Conservation (phyloP, 2,329 filamentous ascomycete species). For the Xylariaceae sp. region DNA sequence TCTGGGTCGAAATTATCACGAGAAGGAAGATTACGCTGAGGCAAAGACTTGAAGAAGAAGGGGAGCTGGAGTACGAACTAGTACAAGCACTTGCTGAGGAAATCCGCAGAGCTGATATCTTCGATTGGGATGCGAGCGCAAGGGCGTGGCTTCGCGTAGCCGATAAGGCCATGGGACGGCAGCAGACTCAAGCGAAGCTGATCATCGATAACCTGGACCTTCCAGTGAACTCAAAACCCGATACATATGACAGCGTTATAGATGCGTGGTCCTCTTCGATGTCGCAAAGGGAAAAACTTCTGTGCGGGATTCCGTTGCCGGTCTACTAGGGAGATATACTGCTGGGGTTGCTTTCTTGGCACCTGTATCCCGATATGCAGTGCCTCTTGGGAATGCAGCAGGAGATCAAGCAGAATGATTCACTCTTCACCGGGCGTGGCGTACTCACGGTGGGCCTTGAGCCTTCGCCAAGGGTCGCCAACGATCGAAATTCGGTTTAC, state of each 20-base stretch:
- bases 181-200: slow-evolving; percentile 28
- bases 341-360: slow-evolving; percentile 31
- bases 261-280: slow-evolving; percentile 28
- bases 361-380: slow-evolving; percentile 30
- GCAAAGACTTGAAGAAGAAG: not conserved
- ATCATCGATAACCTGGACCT: slow-evolving; percentile 29
- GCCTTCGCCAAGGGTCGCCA: not conserved
- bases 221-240: slow-evolving; percentile 10
- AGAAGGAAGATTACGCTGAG: not conserved
- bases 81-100: too few relatives aligned
- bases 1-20: slow-evolving; percentile 18
- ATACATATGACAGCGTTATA: slow-evolving; percentile 28
- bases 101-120: too few relatives aligned
- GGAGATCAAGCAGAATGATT: slow-evolving; percentile 5
- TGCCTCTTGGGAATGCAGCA: not conserved
- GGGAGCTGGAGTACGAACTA: too few relatives aligned
- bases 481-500: slow-evolving; percentile 5
- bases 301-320: slow-evolving; percentile 25
- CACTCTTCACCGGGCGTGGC: slow-evolving; percentile 4
- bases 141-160: slow-evolving; percentile 35
- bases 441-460: slow-evolving; percentile 10
- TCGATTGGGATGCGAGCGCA: slow-evolving; percentile 35
- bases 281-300: slow-evolving; percentile 24
- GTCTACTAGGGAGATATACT: slow-evolving; percentile 25
- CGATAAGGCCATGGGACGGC: slow-evolving; percentile 22